Conservation (phyloP, 305 asterid genomes). For the Coffea humblotiana region DNA sequence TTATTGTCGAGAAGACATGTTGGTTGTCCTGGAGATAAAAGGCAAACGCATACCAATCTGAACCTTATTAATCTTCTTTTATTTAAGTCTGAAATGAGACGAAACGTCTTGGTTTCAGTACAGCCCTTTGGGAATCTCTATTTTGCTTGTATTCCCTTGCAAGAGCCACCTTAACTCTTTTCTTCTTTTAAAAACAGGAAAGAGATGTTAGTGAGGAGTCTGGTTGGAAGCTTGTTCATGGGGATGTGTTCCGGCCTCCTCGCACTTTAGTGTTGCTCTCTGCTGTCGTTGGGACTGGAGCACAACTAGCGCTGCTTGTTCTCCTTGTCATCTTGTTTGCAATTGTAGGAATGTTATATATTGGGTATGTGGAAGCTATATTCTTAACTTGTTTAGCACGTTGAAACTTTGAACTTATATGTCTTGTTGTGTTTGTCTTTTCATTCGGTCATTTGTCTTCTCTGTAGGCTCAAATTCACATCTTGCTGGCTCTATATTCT, state of each 20-base stretch:
- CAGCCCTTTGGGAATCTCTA: background rate
- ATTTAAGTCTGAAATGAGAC: background rate
- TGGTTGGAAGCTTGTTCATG: conserved; percentile 63
- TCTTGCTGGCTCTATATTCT: background rate
- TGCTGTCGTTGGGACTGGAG: conserved; percentile 57
- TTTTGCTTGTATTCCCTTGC: background rate
- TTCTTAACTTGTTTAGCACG: background rate
- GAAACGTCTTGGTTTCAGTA: background rate
- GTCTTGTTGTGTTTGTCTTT: background rate
- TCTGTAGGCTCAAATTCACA: background rate
- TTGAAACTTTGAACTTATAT: background rate
- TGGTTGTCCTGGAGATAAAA: background rate
- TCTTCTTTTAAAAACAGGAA: conserved; percentile 33
- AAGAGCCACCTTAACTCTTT: background rate
- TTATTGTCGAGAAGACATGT: background rate
- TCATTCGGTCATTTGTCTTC: background rate
- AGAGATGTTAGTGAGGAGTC: conserved; percentile 60
- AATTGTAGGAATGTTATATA: conserved; percentile 52
- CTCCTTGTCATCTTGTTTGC: conserved; percentile 53
- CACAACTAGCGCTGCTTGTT: conserved; percentile 50
- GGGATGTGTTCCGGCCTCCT: conserved; percentile 55
- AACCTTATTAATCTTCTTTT: background rate
- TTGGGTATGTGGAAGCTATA: conserved; percentile 40
- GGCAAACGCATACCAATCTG: background rate
- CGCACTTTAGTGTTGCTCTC: conserved; percentile 41